Percentiles rank a stretch among this genome's conserved stretches.
phyloP scores from a whole-genome alignment of 2,329 filamentous ascomycete genomes.

The Ramularia collo-cygni region DNA sequence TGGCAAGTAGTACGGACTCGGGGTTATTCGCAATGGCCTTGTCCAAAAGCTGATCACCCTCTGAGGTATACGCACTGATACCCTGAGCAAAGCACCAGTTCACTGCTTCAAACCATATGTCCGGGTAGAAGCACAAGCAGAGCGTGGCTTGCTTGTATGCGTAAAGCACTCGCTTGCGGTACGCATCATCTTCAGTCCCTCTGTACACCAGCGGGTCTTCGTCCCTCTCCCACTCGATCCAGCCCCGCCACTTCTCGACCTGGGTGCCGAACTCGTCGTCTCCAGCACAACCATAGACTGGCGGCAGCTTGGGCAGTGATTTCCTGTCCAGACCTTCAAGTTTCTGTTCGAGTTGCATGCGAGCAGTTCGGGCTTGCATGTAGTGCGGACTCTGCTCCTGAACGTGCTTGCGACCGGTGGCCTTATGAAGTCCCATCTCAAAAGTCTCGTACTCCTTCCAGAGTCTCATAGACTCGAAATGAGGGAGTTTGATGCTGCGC shows the following conservation, averaged over 20 bases:
- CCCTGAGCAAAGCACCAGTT: constrained; percentile 84
- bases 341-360: constrained; percentile 84
- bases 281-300: constrained; percentile 78
- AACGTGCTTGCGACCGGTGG: constrained; percentile 86
- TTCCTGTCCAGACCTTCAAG: constrained; percentile 68
- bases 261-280: constrained; percentile 78
- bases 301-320: constrained; percentile 73
- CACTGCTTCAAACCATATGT: constrained; percentile 91
- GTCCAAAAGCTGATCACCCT: constrained; percentile 71
- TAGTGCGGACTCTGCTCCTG: constrained; percentile 89
- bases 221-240: constrained; percentile 86
- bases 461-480: constrained; percentile 69
- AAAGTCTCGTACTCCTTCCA: constrained; percentile 99
- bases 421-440: constrained; percentile 88
- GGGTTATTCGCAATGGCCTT: constrained; percentile 85
- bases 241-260: constrained; percentile 82
- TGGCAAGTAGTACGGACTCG: constrained; percentile 82
- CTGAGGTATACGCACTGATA: constrained; percentile 46
- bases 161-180: constrained; percentile 74
- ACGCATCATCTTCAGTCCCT: constrained; percentile 68
- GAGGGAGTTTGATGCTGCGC: constrained; percentile 79
- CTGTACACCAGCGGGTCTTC: constrained; percentile 82
- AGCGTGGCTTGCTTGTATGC: constrained; percentile 91
- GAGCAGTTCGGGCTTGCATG: constrained; percentile 90
- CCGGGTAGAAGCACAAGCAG: constrained; percentile 88